Evolutionary conservation across 345 rosid species (phyloP), one percentile per base, ranked within the genome.

Genomic region (Euphorbia pulcherrima): DNA sequence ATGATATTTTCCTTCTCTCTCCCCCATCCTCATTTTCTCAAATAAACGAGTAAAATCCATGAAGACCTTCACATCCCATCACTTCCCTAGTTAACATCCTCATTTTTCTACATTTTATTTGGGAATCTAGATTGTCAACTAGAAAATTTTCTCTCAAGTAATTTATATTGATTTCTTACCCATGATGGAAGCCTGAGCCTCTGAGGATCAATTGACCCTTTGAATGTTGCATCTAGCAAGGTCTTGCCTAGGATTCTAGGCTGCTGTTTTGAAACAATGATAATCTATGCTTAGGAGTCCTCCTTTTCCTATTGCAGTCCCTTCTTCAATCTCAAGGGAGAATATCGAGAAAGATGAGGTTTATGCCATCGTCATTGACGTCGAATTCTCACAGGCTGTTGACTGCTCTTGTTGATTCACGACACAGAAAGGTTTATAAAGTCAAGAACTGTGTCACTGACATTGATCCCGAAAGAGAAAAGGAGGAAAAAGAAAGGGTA

Each of bases 261-360:
- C 29, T 54, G n/a, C 20, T 14, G 13, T 13, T 6, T 21, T 27
- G 30, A 53, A 56, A 14, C 41, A 18, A n/a, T 33, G 11, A 27
- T 46, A 44, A 18, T 50, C 37, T 51, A 50, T 60, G 46, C 40
- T 64, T 4, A 23, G 18, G 68, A 0, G 11, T 40, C 41, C 11
- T 46, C 44, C 21, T 47, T 28, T 16, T 41, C 21, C 37, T 68
- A 4, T 75, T 81, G 77, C 79, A 94, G 97, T 97, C 97, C 37
- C 88, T 94, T 78, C 99, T 94, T 76, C 99, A 94, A 84, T 91
- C 99, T 14, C 99, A 94, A 74, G 99, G 99, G 82, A 94, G 85
- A 84, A 84, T 94, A 65, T 67, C 86, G 72, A 89, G 84, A 79
- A 94, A 94, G 86, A 88, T 94, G 97, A 84, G 83, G 74, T 94